These are phyloP conservation scores for Nicotiana obtusifolia DNA, from an alignment of 257 asterid genomes.

Conservation along the genomic window DNA sequence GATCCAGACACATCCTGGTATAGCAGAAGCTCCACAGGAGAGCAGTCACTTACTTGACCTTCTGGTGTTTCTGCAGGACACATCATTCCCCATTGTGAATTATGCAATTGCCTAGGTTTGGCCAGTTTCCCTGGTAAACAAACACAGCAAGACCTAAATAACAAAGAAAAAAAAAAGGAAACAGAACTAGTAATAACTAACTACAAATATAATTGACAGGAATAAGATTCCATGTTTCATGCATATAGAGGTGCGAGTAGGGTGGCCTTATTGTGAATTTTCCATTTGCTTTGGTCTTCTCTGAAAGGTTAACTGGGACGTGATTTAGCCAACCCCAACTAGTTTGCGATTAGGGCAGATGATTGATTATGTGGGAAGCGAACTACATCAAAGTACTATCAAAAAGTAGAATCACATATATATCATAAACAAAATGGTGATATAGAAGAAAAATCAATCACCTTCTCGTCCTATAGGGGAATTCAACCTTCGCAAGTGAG, in stretches of 20 bases:
- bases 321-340: not conserved
- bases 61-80: constrained; percentile 99
- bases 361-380: not conserved
- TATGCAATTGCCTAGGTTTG: constrained; percentile 95
- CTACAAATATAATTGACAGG: not conserved
- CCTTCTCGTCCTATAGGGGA: constrained; percentile 99
- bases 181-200: not conserved
- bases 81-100: constrained; percentile 99
- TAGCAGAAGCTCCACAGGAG: constrained; percentile 7
- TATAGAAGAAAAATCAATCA: constrained; percentile 14
- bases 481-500: constrained; percentile 87
- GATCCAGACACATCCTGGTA: not conserved
- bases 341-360: not conserved
- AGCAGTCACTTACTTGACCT: constrained; percentile 66
- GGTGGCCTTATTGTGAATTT: not conserved
- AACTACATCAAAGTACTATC: not conserved
- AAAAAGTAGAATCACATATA: not conserved
- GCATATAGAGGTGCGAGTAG: not conserved
- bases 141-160: constrained; percentile 1
- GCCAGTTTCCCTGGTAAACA: constrained; percentile 76
- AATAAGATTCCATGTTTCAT: not conserved
- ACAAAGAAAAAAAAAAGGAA: not conserved
- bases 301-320: not conserved
- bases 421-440: not conserved
- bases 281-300: not conserved